Evolutionary conservation across 768 basidiomycete species (phyloP), one percentile per base, ranked within the genome.

Genomic region (Collybiopsis confluens): DNA sequence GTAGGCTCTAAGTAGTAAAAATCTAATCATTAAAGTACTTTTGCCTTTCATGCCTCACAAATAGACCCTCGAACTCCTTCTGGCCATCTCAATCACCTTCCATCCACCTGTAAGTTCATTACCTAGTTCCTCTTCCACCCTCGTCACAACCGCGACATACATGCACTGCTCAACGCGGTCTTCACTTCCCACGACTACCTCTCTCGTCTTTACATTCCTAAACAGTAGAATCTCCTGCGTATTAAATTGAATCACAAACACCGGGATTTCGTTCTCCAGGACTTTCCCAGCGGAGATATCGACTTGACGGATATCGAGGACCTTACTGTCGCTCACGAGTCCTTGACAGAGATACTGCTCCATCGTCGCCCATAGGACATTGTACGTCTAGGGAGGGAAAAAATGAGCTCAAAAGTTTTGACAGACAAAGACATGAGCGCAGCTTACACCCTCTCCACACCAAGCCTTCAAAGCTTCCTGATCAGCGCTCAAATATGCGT

Each of bases 311-410:
- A 99, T 98, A 71, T 98, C 96, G 18, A 98, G 83, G 18, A 97
- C 89, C 64, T 92, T 92, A 69, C 90, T 93, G 64, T 95, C 92
- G 59, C 90, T 92, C 59, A 96, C 74, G 23, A 98, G 79, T 1
- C 96, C 94, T 64, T 96, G 93, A 35, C 82, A 79, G 45, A 95
- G 80, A 66, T 93, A 98, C 61, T 90, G 88, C 60, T 95, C 93
- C 83, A 99, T 91, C 6, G 94, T 96, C 6, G 96, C 96, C 90
- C 95, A 96, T 3, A 98, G 78, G n/a, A 98, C 92, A 60, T 96
- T 97, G 66, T 94, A 98, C 5, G 95, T 95, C 93, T 96, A 45
- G 11, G 16, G 36, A 30, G 49, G 8, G n/a, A n/a, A n/a, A n/a
- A 30, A n/a, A 18, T n/a, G n/a, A n/a, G n/a, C n/a, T n/a, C n/a